Percentiles rank a stretch among this genome's conserved stretches.
Evolutionary conservation across 805 yeast species (phyloP).

Genomic region (Cephaloascus fragrans): DNA sequence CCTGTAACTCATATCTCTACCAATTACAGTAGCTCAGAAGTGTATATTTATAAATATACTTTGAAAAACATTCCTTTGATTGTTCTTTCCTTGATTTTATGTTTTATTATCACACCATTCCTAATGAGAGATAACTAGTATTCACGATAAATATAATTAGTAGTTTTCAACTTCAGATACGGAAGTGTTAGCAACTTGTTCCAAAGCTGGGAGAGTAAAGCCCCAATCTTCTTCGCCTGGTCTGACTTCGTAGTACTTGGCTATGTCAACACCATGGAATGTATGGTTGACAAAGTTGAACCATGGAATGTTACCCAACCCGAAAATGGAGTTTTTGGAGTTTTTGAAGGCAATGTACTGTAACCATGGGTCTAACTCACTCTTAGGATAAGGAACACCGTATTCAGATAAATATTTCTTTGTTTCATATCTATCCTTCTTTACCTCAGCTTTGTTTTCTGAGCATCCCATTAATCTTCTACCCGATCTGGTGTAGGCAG

Average conservation of each 20-base stretch:
- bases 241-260: constrained; percentile 38
- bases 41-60: too few relatives aligned
- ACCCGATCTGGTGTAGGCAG: constrained; percentile 59
- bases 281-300: constrained; percentile 76
- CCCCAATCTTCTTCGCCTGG: constrained; percentile 39
- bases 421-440: constrained; percentile 63
- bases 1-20: too few relatives aligned
- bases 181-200: constrained; percentile 16
- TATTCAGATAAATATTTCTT: constrained; percentile 58
- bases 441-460: constrained; percentile 65
- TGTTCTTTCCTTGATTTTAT: too few relatives aligned
- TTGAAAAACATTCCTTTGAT: too few relatives aligned
- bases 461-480: constrained; percentile 70
- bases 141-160: too few relatives aligned
- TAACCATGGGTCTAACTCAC: constrained; percentile 55
- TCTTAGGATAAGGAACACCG: constrained; percentile 56
- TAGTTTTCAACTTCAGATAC: too few relatives aligned
- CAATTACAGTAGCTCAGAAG: too few relatives aligned
- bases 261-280: constrained; percentile 68
- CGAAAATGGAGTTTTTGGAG: constrained; percentile 59
- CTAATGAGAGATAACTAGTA: too few relatives aligned
- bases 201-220: constrained; percentile 31
- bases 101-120: too few relatives aligned
- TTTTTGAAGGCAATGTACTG: constrained; percentile 71
- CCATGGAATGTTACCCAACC: constrained; percentile 50